Evolutionary conservation across 2,329 filamentous ascomycete species (phyloP).

Genomic region (Claviceps spartinae): DNA sequence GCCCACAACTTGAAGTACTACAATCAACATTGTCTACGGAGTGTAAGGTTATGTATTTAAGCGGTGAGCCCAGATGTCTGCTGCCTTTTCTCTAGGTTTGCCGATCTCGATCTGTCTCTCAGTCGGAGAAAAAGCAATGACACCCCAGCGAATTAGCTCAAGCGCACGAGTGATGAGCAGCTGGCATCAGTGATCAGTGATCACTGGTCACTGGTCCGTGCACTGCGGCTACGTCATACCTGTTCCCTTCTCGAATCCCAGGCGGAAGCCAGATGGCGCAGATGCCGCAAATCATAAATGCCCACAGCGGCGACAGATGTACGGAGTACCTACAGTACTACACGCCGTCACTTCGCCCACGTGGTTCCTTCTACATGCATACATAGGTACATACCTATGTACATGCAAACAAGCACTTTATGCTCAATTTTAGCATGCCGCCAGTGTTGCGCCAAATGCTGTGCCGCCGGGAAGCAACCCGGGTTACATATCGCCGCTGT

Average conservation of each 20-base stretch:
- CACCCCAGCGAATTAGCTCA: background rate
- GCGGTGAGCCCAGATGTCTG: too few relatives aligned
- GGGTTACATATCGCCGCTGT: background rate
- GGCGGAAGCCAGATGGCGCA: background rate
- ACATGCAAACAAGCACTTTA: background rate
- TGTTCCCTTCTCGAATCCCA: background rate
- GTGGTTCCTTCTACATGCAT: too few relatives aligned
- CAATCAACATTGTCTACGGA: too few relatives aligned
- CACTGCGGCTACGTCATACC: background rate
- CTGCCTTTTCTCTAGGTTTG: too few relatives aligned
- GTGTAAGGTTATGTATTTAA: too few relatives aligned
- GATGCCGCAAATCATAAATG: background rate
- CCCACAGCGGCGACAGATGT: background rate
- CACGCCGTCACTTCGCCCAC: background rate
- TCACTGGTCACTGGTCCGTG: background rate
- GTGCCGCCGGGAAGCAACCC: background rate
- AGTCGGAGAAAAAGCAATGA: background rate
- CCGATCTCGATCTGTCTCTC: too few relatives aligned
- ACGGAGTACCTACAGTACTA: too few relatives aligned
- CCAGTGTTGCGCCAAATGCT: background rate
- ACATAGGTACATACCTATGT: too few relatives aligned
- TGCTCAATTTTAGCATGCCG: background rate
- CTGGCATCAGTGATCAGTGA: background rate
- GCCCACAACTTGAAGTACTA: too few relatives aligned
- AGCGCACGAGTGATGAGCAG: background rate